Evolutionary conservation across 2,329 filamentous ascomycete species (phyloP).

Genomic region (Calonectria naviculata): DNA sequence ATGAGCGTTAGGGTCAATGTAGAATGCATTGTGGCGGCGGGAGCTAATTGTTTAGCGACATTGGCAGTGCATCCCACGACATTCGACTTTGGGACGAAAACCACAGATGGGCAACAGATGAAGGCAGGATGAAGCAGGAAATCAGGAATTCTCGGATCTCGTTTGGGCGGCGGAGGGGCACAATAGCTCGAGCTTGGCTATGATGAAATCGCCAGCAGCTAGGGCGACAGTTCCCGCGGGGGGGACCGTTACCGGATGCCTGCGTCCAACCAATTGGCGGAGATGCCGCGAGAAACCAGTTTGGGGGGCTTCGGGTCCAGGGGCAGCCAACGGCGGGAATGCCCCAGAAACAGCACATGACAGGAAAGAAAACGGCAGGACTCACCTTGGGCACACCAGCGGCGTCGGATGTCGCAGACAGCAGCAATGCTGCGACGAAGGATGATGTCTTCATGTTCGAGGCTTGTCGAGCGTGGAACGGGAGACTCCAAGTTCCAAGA

Average conservation of each 20-base stretch:
- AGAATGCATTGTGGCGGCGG: constrained; percentile 28
- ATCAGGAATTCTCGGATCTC: neutral
- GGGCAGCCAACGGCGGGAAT: neutral
- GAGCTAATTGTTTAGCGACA: constrained; percentile 6
- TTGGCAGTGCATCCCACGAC: neutral
- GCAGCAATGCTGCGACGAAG: constrained; percentile 44
- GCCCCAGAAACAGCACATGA: neutral
- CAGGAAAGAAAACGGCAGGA: constrained; percentile 18
- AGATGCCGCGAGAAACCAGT: constrained; percentile 1
- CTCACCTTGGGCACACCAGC: constrained; percentile 31
- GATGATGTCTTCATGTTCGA: constrained; percentile 48
- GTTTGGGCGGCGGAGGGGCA: neutral
- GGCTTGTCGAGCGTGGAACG: neutral
- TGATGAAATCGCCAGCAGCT: constrained; percentile 4
- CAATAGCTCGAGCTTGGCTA: neutral
- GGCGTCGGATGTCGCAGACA: constrained; percentile 44
- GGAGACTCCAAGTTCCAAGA: neutral
- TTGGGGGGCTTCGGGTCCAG: constrained; percentile 2
- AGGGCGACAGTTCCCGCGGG: neutral
- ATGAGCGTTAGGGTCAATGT: constrained; percentile 19
- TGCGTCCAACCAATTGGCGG: constrained; percentile 13
- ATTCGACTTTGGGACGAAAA: neutral
- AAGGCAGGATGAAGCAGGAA: neutral
- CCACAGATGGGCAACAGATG: neutral
- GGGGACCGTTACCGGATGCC: neutral